A percentile compares a stretch with the other conserved stretches of the same genome.
These are phyloP conservation scores for Boletus eberwhitei DNA, from an alignment of 768 basidiomycete genomes.

Conservation along the genomic window DNA sequence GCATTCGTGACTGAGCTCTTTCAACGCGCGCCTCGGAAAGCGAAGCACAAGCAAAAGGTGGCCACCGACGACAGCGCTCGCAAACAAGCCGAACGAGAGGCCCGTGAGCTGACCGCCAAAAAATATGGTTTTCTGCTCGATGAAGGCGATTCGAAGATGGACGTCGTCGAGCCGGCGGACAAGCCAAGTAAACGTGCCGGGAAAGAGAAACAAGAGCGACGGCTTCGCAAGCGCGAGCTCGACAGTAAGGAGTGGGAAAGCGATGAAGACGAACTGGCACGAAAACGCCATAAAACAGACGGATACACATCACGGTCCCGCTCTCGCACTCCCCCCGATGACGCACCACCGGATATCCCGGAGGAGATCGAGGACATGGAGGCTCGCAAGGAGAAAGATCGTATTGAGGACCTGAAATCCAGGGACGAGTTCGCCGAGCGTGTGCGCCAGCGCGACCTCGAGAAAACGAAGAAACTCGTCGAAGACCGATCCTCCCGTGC, in stretches of 20 bases:
- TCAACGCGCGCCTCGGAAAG: slow-evolving; percentile 71
- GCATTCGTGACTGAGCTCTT: slow-evolving; percentile 77
- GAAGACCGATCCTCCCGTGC: slow-evolving; percentile 86
- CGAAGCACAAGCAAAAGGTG: slow-evolving; percentile 59
- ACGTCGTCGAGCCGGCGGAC: slow-evolving; percentile 37
- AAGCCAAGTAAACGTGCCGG: slow-evolving; percentile 24
- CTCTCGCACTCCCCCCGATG: slow-evolving; percentile 27
- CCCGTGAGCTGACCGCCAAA: slow-evolving; percentile 63
- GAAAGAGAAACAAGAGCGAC: slow-evolving; percentile 58
- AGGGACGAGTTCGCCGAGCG: slow-evolving; percentile 93
- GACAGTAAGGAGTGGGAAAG: slow-evolving; percentile 87
- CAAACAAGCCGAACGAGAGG: slow-evolving; percentile 72
- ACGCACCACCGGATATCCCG: slow-evolving; percentile 41
- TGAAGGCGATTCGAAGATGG: slow-evolving; percentile 61
- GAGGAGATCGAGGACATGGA: slow-evolving; percentile 83
- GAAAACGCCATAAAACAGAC: slow-evolving; percentile 61
- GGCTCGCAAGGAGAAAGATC: slow-evolving; percentile 64
- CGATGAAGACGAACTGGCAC: slow-evolving; percentile 76
- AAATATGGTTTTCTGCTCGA: slow-evolving; percentile 84
- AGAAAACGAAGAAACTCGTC: slow-evolving; percentile 85
- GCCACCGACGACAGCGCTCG: slow-evolving; percentile 42
- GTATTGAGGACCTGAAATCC: slow-evolving; percentile 75
- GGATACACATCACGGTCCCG: slow-evolving; percentile 25
- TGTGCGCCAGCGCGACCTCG: slow-evolving; percentile 75
- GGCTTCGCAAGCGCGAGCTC: slow-evolving; percentile 76